These are phyloP conservation scores for Ramularia endophylla DNA, from an alignment of 2,329 filamentous ascomycete genomes.

Conservation along the genomic window DNA sequence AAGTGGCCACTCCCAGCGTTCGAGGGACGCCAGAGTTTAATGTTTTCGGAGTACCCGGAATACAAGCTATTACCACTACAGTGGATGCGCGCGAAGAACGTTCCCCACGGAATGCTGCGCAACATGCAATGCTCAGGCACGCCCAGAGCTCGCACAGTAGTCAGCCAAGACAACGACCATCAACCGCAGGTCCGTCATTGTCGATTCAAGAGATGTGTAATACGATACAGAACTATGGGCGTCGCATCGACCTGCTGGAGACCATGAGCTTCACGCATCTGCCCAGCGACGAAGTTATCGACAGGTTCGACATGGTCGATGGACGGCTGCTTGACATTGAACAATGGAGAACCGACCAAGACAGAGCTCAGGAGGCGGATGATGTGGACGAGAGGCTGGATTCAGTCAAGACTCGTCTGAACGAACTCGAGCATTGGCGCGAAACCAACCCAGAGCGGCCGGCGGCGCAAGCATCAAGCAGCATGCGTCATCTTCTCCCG, in stretches of 20 bases:
- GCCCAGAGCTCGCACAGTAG: constrained; percentile 3
- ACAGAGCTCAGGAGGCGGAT: constrained; percentile 25
- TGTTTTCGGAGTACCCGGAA: constrained; percentile 1
- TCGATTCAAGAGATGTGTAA: constrained; percentile 45
- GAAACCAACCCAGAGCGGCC: constrained; percentile 17
- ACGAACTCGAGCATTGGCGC: constrained; percentile 56
- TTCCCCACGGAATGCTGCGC: constrained; percentile 4
- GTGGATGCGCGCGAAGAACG: neutral
- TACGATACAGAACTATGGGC: constrained; percentile 45
- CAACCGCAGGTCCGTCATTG: constrained; percentile 14
- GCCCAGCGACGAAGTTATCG: constrained; percentile 63
- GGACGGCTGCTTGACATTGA: constrained; percentile 65
- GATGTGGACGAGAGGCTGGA: constrained; percentile 32
- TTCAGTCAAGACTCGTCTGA: constrained; percentile 55
- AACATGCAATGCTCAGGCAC: constrained; percentile 5
- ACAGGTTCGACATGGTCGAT: constrained; percentile 62
- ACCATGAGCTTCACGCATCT: constrained; percentile 61
- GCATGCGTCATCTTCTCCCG: constrained; percentile 28
- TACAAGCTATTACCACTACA: neutral
- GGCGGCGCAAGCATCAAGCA: constrained; percentile 26
- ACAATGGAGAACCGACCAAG: constrained; percentile 35
- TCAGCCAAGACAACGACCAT: constrained; percentile 5
- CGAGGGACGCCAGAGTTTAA: constrained; percentile 36
- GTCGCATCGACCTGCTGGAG: constrained; percentile 63
- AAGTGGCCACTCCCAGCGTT: constrained; percentile 42